phyloP scores from a whole-genome alignment of 176 grass and related monocot genomes.

The Alloteropsis semialata region DNA sequence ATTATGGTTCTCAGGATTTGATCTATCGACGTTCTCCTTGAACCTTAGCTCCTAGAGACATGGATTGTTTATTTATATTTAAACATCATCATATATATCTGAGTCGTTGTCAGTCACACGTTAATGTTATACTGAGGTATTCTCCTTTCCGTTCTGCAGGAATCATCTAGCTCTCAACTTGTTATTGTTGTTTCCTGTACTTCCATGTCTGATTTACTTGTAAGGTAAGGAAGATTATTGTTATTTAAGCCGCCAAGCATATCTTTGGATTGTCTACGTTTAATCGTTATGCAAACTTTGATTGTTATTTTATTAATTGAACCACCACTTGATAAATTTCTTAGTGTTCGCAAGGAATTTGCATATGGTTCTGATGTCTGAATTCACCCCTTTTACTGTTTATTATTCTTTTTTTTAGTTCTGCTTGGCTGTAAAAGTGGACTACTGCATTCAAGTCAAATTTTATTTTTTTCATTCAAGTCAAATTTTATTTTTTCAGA shows the following conservation, averaged over 20 bases:
- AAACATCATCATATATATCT: not conserved
- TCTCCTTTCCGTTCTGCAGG: conserved; percentile 7
- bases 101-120: not conserved
- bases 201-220: conserved; percentile 52
- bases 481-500: not conserved
- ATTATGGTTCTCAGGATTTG: not conserved
- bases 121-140: conserved; percentile 16
- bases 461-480: not conserved
- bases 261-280: conserved; percentile 4
- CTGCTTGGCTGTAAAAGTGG: not conserved
- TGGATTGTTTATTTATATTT: not conserved
- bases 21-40: conserved; percentile 14
- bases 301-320: conserved; percentile 13
- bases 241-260: not conserved
- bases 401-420: not conserved
- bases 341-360: not conserved
- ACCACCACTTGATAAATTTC: not conserved
- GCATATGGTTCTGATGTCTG: not conserved
- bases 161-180: conserved; percentile 35
- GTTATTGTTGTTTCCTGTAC: conserved; percentile 39
- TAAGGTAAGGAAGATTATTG: conserved; percentile 28
- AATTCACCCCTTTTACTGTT: not conserved
- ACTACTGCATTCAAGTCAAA: not conserved
- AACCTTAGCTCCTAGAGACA: not conserved
- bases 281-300: not conserved